Evolutionary conservation across 352 stramenopile species (phyloP).

Genomic region (Phytophthora pluvialis): DNA sequence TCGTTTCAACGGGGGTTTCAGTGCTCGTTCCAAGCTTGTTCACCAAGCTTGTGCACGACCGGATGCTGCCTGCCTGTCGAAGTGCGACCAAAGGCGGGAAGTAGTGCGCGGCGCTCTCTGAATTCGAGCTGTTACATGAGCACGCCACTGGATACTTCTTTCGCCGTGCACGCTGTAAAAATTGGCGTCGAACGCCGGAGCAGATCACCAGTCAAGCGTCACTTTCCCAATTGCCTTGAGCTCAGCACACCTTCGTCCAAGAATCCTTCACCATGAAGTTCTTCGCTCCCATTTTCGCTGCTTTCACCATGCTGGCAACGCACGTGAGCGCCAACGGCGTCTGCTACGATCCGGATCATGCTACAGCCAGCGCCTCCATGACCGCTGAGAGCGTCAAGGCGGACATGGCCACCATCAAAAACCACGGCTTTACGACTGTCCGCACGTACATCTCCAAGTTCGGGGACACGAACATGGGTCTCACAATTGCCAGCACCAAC

Average conservation of each 20-base stretch:
- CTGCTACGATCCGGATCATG: conserved; percentile 71
- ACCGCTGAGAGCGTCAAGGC: conserved; percentile 33
- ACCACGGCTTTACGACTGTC: conserved; percentile 58
- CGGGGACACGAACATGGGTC: conserved; percentile 48
- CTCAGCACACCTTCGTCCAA: conserved; percentile 2
- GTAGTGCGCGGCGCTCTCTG: conserved; percentile 1
- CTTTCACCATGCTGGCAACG: conserved; percentile 27
- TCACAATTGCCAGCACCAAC: conserved; percentile 41
- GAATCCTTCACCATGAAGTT: conserved; percentile 42
- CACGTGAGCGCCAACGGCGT: conserved; percentile 57
- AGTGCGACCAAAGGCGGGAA: conserved; percentile 25
- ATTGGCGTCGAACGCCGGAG: conserved; percentile 10
- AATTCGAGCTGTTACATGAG: conserved; percentile 32
- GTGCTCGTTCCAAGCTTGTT: conserved; percentile 5
- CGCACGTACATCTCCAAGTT: conserved; percentile 73
- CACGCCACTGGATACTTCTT: conserved; percentile 29
- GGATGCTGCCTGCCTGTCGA: conserved; percentile 12
- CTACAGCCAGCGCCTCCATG: conserved; percentile 15
- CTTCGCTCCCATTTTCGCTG: conserved; percentile 29
- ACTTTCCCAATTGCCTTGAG: conserved; percentile 33
- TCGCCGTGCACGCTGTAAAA: background rate
- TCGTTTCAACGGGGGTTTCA: conserved; percentile 26
- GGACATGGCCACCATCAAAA: conserved; percentile 59
- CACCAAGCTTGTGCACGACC: conserved; percentile 2
- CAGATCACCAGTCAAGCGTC: conserved; percentile 5